Conservation (phyloP, 192 early-diverging fungal genomes). For the Backusella sp. region DNA sequence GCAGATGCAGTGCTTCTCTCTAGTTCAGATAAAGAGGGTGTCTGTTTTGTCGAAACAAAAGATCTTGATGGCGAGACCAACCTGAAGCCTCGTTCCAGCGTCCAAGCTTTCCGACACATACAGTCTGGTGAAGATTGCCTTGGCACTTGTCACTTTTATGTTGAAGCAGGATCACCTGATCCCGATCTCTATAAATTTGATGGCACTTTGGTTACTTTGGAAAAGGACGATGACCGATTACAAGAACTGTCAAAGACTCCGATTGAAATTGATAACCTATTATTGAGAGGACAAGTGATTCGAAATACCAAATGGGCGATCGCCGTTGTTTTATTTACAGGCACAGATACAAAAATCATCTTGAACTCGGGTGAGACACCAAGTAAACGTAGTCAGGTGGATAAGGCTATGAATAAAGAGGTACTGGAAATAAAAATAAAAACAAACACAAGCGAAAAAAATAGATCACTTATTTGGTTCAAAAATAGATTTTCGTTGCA, state of each 20-base stretch:
- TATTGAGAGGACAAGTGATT: conserved; percentile 86
- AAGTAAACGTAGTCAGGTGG: conserved; percentile 77
- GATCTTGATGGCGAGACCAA: conserved; percentile 98
- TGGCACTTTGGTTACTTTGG: conserved; percentile 61
- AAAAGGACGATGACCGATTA: background rate
- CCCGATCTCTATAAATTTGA: conserved; percentile 76
- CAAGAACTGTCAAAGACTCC: conserved; percentile 47
- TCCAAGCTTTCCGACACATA: conserved; percentile 65
- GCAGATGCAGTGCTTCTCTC: conserved; percentile 83
- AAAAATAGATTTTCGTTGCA: conserved; percentile 50
- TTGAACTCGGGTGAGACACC: conserved; percentile 90
- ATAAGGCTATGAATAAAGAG: conserved; percentile 73
- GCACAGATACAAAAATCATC: conserved; percentile 88
- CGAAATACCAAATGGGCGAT: conserved; percentile 91
- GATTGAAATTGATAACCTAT: conserved; percentile 73
- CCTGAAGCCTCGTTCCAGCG: conserved; percentile 74
- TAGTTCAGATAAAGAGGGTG: conserved; percentile 71
- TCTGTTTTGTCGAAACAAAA: conserved; percentile 91
- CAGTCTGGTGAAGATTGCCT: conserved; percentile 71
- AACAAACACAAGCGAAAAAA: background rate
- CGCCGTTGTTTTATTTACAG: conserved; percentile 82
- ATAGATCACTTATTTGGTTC: background rate
- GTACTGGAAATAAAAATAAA: conserved; percentile 1
- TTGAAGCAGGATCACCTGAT: conserved; percentile 78
- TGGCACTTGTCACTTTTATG: conserved; percentile 48